Conservation (phyloP, 2,329 filamentous ascomycete genomes). For the Colletotrichum phormii region DNA sequence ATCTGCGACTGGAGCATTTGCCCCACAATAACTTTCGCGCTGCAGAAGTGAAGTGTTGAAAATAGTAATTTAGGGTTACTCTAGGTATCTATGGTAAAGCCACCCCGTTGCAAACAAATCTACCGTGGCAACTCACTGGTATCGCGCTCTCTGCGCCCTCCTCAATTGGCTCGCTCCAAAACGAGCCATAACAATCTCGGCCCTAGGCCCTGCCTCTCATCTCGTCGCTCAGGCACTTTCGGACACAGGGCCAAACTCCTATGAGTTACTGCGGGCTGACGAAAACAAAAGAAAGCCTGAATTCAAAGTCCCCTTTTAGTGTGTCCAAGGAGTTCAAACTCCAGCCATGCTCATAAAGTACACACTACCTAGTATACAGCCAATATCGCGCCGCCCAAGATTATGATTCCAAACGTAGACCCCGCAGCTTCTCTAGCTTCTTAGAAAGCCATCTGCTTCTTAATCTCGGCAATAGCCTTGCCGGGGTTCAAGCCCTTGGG, state of each 20-base stretch:
- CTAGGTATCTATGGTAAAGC: slow-evolving; percentile 25
- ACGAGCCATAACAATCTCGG: neutral
- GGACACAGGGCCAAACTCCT: slow-evolving; percentile 11
- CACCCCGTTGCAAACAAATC: slow-evolving; percentile 7
- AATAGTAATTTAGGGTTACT: slow-evolving; percentile 21
- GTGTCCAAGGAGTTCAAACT: slow-evolving; percentile 35
- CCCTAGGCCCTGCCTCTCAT: neutral
- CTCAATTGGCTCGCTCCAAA: neutral
- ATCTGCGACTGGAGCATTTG: neutral
- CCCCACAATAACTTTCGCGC: neutral
- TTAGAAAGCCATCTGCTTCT: slow-evolving; percentile 89
- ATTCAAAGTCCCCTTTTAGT: slow-evolving; percentile 36
- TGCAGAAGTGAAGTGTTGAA: neutral
- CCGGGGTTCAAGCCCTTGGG: slow-evolving; percentile 98
- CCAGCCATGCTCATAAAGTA: slow-evolving; percentile 29
- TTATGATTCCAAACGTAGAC: slow-evolving; percentile 33
- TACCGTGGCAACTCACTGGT: slow-evolving; percentile 7
- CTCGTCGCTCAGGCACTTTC: slow-evolving; percentile 2
- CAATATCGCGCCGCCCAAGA: slow-evolving; percentile 36
- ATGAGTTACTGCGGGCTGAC: slow-evolving; percentile 18
- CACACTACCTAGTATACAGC: slow-evolving; percentile 38
- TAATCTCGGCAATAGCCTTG: slow-evolving; percentile 95
- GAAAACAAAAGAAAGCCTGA: slow-evolving; percentile 36
- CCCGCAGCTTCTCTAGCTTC: neutral
- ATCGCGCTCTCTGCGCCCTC: neutral